These are phyloP conservation scores for Penicillium sp. DNA, from an alignment of 2,329 filamentous ascomycete species.

Conservation along the genomic window DNA sequence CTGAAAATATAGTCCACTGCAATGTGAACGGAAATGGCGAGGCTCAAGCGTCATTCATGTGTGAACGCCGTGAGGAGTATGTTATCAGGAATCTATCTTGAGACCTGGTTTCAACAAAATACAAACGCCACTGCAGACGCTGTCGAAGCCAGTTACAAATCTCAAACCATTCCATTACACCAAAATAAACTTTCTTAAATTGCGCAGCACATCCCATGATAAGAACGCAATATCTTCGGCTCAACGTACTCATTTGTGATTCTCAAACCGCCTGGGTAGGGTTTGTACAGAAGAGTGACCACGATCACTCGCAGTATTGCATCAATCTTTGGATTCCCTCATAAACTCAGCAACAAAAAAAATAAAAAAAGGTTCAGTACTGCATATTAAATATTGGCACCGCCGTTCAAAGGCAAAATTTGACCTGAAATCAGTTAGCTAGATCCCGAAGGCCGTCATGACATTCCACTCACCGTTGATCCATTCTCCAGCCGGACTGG, in stretches of 20 bases:
- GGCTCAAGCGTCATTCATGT: too few species aligned
- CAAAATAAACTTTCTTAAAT: too few species aligned
- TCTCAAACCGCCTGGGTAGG: too few species aligned
- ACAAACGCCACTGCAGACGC: too few species aligned
- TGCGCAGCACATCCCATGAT: too few species aligned
- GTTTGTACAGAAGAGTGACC: too few species aligned
- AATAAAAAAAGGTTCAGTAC: not conserved
- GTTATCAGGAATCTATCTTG: not conserved
- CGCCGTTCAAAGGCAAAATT: slow-evolving; percentile 24
- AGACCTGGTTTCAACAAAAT: too few species aligned
- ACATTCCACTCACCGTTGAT: slow-evolving; percentile 55
- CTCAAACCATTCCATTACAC: too few species aligned
- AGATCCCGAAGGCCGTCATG: not conserved
- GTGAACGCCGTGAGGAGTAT: not conserved
- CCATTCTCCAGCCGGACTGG: slow-evolving; percentile 61
- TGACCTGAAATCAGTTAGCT: slow-evolving; percentile 16
- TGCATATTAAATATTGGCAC: slow-evolving; percentile 20
- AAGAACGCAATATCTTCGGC: too few species aligned
- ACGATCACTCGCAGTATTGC: not conserved
- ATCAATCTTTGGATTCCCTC: not conserved
- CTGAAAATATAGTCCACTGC: not conserved
- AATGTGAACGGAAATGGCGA: not conserved
- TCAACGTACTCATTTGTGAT: too few species aligned
- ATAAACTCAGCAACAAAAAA: not conserved
- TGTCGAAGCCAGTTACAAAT: too few species aligned